A percentile compares a stretch with the other conserved stretches of the same genome.
Conservation (phyloP, 2,329 filamentous ascomycete species). For the Penicillium sp. region DNA sequence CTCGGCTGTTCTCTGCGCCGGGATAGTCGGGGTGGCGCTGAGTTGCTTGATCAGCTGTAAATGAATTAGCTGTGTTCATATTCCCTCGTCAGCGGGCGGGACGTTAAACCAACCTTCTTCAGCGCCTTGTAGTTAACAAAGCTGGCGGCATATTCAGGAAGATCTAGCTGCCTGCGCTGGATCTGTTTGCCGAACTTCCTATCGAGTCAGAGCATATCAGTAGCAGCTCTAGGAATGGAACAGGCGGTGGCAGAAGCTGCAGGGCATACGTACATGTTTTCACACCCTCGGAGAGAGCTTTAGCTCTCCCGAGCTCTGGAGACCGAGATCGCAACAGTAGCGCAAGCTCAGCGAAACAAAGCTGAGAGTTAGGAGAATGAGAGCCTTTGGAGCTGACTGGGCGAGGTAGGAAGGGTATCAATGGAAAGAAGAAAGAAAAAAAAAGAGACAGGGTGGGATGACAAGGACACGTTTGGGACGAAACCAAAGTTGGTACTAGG, state of each 20-base stretch:
- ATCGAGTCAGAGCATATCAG: slow-evolving; percentile 12
- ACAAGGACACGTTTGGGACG: slow-evolving; percentile 5
- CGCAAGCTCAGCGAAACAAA: slow-evolving; percentile 2
- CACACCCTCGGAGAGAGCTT: slow-evolving; percentile 13
- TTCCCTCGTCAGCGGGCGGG: neutral
- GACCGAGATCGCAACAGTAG: neutral
- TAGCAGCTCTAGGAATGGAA: neutral
- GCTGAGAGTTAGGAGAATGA: neutral
- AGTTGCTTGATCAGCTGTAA: slow-evolving; percentile 94
- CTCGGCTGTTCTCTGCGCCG: slow-evolving; percentile 65
- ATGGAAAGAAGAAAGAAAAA: neutral
- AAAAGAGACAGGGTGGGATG: neutral
- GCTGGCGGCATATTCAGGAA: slow-evolving; percentile 97
- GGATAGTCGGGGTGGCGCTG: slow-evolving; percentile 82
- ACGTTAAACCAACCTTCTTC: slow-evolving; percentile 71
- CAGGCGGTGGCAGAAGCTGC: no score
- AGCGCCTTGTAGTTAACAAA: slow-evolving; percentile 99
- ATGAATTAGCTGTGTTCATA: slow-evolving; percentile 28
- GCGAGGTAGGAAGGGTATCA: neutral
- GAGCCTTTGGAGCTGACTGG: neutral
- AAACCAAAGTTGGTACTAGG: neutral
- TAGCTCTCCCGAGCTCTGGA: slow-evolving; percentile 15
- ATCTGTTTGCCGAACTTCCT: slow-evolving; percentile 99
- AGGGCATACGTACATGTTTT: slow-evolving; percentile 5
- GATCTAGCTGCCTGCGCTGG: slow-evolving; percentile 97